Conservation (phyloP, 2,329 filamentous ascomycete genomes). For the Diaporthe eres region DNA sequence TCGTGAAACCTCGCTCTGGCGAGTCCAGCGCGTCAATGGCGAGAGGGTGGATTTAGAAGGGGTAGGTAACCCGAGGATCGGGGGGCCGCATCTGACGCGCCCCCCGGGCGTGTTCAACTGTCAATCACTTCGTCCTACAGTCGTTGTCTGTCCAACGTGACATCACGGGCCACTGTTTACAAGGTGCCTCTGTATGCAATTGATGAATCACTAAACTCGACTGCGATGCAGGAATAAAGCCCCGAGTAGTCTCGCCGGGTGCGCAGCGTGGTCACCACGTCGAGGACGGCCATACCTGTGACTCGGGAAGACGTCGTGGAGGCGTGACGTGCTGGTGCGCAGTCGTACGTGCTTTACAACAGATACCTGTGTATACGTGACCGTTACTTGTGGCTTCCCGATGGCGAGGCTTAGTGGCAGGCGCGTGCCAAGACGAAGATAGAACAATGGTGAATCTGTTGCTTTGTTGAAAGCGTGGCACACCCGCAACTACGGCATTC, state of each 20-base stretch:
- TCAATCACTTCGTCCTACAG: background rate
- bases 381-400: background rate
- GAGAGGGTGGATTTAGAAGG: constrained; percentile 2
- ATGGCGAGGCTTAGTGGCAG: background rate
- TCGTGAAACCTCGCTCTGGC: constrained; percentile 24
- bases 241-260: background rate
- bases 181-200: background rate
- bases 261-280: constrained; percentile 6
- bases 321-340: background rate
- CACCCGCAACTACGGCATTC: background rate
- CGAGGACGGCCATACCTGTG: constrained; percentile 13
- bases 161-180: background rate
- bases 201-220: background rate
- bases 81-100: background rate
- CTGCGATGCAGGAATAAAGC: background rate
- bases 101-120: background rate
- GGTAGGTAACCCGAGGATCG: background rate
- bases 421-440: background rate
- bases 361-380: background rate
- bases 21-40: background rate
- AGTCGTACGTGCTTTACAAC: background rate
- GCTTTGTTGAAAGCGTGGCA: background rate
- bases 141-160: constrained; percentile 27
- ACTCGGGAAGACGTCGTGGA: background rate
- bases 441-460: constrained; percentile 3